Conservation (phyloP, 1,284 basidiomycete species). For the Cutaneotrichosporon curvatum region DNA sequence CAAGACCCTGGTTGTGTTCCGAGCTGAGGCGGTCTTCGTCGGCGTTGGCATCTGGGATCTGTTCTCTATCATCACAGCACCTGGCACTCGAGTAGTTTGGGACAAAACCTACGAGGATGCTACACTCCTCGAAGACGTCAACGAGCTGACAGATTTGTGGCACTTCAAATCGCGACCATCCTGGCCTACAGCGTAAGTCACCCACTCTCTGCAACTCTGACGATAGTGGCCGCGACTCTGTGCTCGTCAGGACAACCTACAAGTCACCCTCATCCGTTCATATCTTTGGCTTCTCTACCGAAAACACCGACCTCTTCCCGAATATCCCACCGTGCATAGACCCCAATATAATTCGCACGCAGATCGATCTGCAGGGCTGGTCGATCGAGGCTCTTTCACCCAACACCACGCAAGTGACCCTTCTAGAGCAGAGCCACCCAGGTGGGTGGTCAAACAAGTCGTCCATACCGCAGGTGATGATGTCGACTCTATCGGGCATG, state of each 20-base stretch:
- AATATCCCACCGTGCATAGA: constrained; percentile 61
- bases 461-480: constrained; percentile 86
- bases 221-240: constrained; percentile 73
- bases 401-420: constrained; percentile 85
- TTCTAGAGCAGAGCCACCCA: constrained; percentile 94
- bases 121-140: constrained; percentile 77
- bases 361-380: constrained; percentile 94
- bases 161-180: constrained; percentile 78
- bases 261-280: constrained; percentile 94
- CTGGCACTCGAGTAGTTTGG: constrained; percentile 76
- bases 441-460: constrained; percentile 96
- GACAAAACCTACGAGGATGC: constrained; percentile 86
- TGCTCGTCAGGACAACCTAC: constrained; percentile 90
- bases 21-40: constrained; percentile 95
- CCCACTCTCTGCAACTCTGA: constrained; percentile 7
- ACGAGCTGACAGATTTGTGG: constrained; percentile 87
- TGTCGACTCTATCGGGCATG: constrained; percentile 73
- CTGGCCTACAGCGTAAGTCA: constrained; percentile 79
- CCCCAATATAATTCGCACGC: constrained; percentile 77
- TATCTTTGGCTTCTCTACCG: constrained; percentile 89
- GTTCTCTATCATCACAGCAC: constrained; percentile 77
- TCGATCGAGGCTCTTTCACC: constrained; percentile 93
- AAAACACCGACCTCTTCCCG: constrained; percentile 79
- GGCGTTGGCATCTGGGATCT: constrained; percentile 95
- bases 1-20: constrained; percentile 90